phyloP scores from a whole-genome alignment of 2,329 filamentous ascomycete species.

The Blastomyces parvus region DNA sequence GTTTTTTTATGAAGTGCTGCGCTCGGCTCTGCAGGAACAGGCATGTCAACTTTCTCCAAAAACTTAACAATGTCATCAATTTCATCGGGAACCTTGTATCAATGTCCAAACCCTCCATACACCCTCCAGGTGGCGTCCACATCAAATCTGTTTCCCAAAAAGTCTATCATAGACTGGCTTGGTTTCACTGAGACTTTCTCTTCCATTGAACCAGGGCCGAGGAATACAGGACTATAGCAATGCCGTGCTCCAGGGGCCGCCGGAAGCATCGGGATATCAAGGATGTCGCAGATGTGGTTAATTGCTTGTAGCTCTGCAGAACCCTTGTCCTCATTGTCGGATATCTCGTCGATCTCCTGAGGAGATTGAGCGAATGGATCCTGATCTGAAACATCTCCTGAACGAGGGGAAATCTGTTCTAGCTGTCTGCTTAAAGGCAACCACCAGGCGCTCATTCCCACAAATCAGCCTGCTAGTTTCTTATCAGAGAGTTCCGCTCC shows the following conservation, averaged over 20 bases:
- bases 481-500: not conserved
- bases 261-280: constrained; percentile 17
- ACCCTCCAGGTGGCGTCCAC: constrained; percentile 31
- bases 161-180: constrained; percentile 23
- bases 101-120: constrained; percentile 39
- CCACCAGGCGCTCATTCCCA: constrained; percentile 42
- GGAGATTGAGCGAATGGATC: not conserved
- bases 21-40: constrained; percentile 3
- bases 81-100: constrained; percentile 42
- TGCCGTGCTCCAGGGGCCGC: constrained; percentile 10
- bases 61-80: constrained; percentile 40
- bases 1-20: not conserved
- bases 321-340: constrained; percentile 12
- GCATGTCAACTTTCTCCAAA: constrained; percentile 15
- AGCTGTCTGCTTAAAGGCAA: constrained; percentile 30
- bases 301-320: constrained; percentile 19
- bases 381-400: not conserved
- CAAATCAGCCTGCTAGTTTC: constrained; percentile 32
- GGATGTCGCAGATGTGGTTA: constrained; percentile 27
- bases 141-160: constrained; percentile 18
- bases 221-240: constrained; percentile 32
- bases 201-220: constrained; percentile 38
- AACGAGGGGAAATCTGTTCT: not conserved
- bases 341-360: constrained; percentile 7
- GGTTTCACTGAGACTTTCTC: constrained; percentile 30